A percentile compares a stretch with the other conserved stretches of the same genome.
phyloP scores from a whole-genome alignment of 2,329 filamentous ascomycete genomes.

The Sclerotiophoma versabilis region DNA sequence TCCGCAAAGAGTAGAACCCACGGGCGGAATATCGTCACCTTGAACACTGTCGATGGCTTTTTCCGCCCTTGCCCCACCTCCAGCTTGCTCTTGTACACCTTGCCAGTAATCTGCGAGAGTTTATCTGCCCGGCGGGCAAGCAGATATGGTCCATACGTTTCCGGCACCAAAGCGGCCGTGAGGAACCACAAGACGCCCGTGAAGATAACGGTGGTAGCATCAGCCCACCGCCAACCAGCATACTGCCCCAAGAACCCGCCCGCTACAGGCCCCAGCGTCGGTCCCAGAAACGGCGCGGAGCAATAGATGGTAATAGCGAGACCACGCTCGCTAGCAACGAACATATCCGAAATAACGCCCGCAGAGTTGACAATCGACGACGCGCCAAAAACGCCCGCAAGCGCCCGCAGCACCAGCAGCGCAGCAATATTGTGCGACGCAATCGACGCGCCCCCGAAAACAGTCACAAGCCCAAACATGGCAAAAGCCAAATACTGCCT shows the following conservation, averaged over 20 bases:
- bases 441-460: constrained; percentile 52
- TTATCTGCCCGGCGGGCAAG: background rate
- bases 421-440: constrained; percentile 34
- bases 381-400: constrained; percentile 34
- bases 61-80: background rate
- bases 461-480: constrained; percentile 36
- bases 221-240: constrained; percentile 70
- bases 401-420: constrained; percentile 39
- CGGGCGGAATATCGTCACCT: background rate
- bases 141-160: background rate
- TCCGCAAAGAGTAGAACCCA: background rate
- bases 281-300: constrained; percentile 48
- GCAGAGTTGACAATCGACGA: constrained; percentile 36
- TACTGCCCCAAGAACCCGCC: constrained; percentile 68
- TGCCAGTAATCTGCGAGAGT: background rate
- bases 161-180: background rate
- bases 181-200: background rate
- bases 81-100: background rate
- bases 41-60: background rate
- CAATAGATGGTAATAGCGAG: constrained; percentile 38
- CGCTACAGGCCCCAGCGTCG: constrained; percentile 67
- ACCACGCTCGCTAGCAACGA: constrained; percentile 39
- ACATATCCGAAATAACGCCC: constrained; percentile 45
- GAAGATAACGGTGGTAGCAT: background rate
- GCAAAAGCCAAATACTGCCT: constrained; percentile 35